Evolutionary conservation across 2,329 filamentous ascomycete genomes (phyloP).

Genomic region (Xylariaceae sp.): DNA sequence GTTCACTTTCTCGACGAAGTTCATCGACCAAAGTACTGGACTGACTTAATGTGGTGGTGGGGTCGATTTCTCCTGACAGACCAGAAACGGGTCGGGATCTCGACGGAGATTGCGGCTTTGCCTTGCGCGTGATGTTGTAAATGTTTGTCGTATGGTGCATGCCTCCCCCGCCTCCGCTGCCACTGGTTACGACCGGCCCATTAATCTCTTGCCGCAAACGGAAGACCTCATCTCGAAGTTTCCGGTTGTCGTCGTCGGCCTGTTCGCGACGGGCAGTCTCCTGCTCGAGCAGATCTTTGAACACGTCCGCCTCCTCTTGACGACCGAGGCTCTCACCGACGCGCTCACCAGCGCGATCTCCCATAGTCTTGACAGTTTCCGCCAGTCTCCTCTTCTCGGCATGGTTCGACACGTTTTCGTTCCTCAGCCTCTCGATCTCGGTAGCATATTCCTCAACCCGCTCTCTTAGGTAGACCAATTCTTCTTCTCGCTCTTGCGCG

Average conservation of each 20-base stretch:
- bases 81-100: slow-evolving; percentile 54
- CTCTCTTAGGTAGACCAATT: slow-evolving; percentile 82
- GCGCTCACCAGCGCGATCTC: slow-evolving; percentile 48
- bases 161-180: slow-evolving; percentile 24
- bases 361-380: slow-evolving; percentile 69
- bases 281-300: slow-evolving; percentile 91
- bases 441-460: slow-evolving; percentile 81
- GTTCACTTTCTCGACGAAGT: slow-evolving; percentile 67
- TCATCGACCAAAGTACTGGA: slow-evolving; percentile 77
- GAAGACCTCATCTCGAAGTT: slow-evolving; percentile 81
- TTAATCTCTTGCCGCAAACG: slow-evolving; percentile 66
- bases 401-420: slow-evolving; percentile 78
- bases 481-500: slow-evolving; percentile 75
- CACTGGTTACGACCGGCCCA: slow-evolving; percentile 16
- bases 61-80: slow-evolving; percentile 54
- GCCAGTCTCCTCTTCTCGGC: slow-evolving; percentile 84
- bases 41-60: slow-evolving; percentile 56
- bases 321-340: slow-evolving; percentile 51
- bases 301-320: slow-evolving; percentile 77
- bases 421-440: slow-evolving; percentile 79
- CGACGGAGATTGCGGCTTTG: slow-evolving; percentile 47
- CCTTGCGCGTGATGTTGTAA: slow-evolving; percentile 65
- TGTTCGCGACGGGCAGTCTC: slow-evolving; percentile 89
- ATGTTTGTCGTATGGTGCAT: slow-evolving; percentile 66
- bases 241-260: slow-evolving; percentile 84